These are phyloP conservation scores for Botryotinia calthae DNA, from an alignment of 2,329 filamentous ascomycete species.

Conservation along the genomic window DNA sequence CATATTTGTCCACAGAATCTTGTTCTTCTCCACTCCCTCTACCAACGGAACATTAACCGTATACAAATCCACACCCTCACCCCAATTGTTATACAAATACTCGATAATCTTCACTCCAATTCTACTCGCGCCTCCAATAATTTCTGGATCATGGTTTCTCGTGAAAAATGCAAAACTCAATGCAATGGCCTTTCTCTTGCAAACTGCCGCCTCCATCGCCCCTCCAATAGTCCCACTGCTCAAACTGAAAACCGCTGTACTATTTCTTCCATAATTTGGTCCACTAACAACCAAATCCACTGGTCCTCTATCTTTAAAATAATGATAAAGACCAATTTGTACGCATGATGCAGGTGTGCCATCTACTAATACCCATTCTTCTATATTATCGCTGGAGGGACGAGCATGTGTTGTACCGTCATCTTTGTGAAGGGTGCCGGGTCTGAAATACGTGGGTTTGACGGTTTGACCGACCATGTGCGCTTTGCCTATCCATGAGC, in stretches of 20 bases:
- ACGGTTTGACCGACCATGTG: constrained; percentile 90
- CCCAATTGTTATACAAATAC: constrained; percentile 74
- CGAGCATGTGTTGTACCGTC: constrained; percentile 66
- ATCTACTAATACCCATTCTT: constrained; percentile 80
- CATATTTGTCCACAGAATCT: constrained; percentile 80
- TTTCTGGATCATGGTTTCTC: constrained; percentile 71
- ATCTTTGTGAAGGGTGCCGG: constrained; percentile 57
- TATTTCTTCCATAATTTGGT: constrained; percentile 81
- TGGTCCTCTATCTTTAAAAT: constrained; percentile 68
- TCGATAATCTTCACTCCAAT: constrained; percentile 77
- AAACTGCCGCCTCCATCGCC: constrained; percentile 74
- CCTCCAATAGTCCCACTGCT: constrained; percentile 76
- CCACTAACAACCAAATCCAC: constrained; percentile 76
- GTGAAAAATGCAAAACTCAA: constrained; percentile 89
- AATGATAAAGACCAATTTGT: constrained; percentile 79
- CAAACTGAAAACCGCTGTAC: constrained; percentile 74
- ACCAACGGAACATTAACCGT: constrained; percentile 86
- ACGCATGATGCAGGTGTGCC: constrained; percentile 79
- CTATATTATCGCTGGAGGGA: constrained; percentile 52
- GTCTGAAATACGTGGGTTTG: constrained; percentile 80
- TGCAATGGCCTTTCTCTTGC: constrained; percentile 69
- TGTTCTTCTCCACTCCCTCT: constrained; percentile 66
- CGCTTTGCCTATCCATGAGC: constrained; percentile 98
- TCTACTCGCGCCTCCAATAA: constrained; percentile 74
- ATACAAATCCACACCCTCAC: constrained; percentile 74